Base-by-base conservation (phyloP, 177 flowering plant species). In the Vitis hybrid region DNA sequence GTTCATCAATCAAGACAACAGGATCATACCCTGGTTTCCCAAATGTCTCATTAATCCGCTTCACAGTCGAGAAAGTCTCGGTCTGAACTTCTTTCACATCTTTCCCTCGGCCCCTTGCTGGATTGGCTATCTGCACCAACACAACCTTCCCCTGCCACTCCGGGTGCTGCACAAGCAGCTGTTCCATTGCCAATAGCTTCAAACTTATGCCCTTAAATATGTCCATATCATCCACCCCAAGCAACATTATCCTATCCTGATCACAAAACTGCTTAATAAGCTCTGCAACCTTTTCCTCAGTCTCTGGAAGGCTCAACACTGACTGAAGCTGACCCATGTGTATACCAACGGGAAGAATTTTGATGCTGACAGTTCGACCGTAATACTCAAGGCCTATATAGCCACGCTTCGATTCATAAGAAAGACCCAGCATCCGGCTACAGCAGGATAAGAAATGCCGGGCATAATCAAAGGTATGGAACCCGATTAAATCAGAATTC, bases 151-250 rank as follows among this genome's bases (percentile, higher is more conserved):
- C 92, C 48, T 76, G 84, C 72, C 83, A 83, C 78, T 88, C 88
- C 0, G 90, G 95, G 40, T 90, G 88, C 75, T 88, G 89, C 48
- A 77, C 12, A 26, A 90, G 85, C 68, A 90, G 68, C 81, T 87
- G 92, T 66, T 87, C 95, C 91, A 90, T 83, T 2, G 95, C 95
- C 69, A 88, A 69, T 5, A 90, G 76, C 86, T 90, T 90, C 79
- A 90, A 68, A 66, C 87, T 88, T 19, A 90, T 88, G 19, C 95
- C 95, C 66, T 90, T 90, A 70, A 90, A 90, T 59, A 88, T 88
- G 69, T 90, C 94, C 92, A 89, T 86, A 69, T 89, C 91, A 79
- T 89, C 91, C 10, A 89, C 94, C 34, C 94, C 94, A 49, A 89
- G 88, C 70, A 88, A 73, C 87, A 88, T 75, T 32, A 73, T 78